Conservation (phyloP, 495 filamentous ascomycete genomes). For the Hyaloscypha bicolor region DNA sequence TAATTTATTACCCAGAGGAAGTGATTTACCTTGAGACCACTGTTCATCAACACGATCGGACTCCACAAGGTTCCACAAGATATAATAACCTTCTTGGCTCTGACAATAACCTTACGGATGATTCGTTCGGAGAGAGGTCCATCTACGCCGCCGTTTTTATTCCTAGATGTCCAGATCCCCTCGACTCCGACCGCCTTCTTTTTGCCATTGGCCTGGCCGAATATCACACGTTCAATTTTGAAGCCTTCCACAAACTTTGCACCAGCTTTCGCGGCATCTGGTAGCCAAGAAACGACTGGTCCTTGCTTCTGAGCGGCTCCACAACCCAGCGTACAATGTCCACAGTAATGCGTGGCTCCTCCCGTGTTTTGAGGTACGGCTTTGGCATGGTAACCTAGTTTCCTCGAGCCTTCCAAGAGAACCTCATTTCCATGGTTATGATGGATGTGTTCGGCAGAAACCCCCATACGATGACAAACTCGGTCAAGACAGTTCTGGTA, state of each 20-base stretch:
- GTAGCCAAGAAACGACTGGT: constrained; percentile 74
- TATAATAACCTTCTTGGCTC: constrained; percentile 81
- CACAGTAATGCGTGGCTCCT: constrained; percentile 69
- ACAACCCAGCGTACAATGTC: constrained; percentile 81
- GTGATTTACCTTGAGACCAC: constrained; percentile 57
- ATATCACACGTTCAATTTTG: constrained; percentile 64
- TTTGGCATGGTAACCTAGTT: constrained; percentile 72
- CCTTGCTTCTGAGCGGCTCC: constrained; percentile 73
- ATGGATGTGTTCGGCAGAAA: constrained; percentile 62
- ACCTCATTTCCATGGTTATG: constrained; percentile 72
- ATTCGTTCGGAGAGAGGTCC: constrained; percentile 47
- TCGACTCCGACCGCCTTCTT: constrained; percentile 66
- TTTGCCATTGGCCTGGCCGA: constrained; percentile 56
- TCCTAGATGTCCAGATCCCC: constrained; percentile 74
- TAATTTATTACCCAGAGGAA: background rate
- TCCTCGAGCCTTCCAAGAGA: constrained; percentile 73
- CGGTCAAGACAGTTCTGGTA: constrained; percentile 79
- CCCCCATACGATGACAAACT: constrained; percentile 73
- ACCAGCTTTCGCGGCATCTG: constrained; percentile 73
- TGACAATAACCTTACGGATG: constrained; percentile 64
- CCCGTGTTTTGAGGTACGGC: constrained; percentile 81
- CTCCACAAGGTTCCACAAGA: constrained; percentile 73
- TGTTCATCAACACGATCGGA: constrained; percentile 74
- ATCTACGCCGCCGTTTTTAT: constrained; percentile 57
- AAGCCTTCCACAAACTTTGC: constrained; percentile 83